Conservation (phyloP, 805 yeast genomes). For the Wickerhamomyces pijperi region DNA sequence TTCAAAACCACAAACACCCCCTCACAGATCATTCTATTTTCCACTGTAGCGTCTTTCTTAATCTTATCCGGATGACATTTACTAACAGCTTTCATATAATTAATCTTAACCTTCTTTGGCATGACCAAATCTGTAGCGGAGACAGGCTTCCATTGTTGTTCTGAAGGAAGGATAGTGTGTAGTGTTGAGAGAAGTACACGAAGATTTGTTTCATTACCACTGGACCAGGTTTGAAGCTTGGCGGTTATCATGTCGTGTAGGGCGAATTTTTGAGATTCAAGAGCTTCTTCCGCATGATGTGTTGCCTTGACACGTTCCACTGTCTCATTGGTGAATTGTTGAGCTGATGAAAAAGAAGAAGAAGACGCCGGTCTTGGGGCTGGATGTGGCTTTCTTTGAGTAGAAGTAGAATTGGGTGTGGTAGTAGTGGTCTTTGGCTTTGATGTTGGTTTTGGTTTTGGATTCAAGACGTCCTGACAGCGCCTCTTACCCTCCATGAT, state of each 20-base stretch:
- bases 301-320: not conserved
- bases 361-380: not conserved
- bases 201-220: conserved; percentile 70
- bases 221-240: conserved; percentile 50
- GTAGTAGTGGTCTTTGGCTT: not conserved
- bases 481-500: conserved; percentile 77
- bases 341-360: not conserved
- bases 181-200: conserved; percentile 67
- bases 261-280: conserved; percentile 46
- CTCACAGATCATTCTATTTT: conserved; percentile 76
- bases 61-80: conserved; percentile 85
- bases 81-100: conserved; percentile 84
- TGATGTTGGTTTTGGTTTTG: conserved; percentile 27
- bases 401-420: conserved; percentile 1
- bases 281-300: conserved; percentile 30
- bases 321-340: not conserved
- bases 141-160: conserved; percentile 54
- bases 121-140: conserved; percentile 67
- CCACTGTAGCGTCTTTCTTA: conserved; percentile 42
- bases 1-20: conserved; percentile 75
- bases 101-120: conserved; percentile 80
- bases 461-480: conserved; percentile 54
- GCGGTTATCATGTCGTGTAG: conserved; percentile 54
- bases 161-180: conserved; percentile 58
- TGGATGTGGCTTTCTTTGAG: too few species aligned